Percentiles rank a stretch among this genome's conserved stretches.
These are phyloP conservation scores for Phytophthora meadii DNA, from an alignment of 352 stramenopile genomes.

Conservation along the genomic window DNA sequence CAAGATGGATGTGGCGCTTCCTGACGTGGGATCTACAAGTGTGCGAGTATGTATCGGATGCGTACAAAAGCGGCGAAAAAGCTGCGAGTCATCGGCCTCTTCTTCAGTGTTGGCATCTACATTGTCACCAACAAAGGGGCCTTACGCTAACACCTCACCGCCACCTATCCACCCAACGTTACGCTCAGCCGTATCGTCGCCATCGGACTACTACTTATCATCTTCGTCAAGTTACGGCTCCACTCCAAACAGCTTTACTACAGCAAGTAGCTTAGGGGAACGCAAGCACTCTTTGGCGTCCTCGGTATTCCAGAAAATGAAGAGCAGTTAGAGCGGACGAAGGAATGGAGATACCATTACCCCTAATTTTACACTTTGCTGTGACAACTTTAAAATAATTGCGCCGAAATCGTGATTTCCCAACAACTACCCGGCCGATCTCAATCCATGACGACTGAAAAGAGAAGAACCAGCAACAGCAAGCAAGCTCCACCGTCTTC, in stretches of 20 bases:
- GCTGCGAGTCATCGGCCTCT: slow-evolving; percentile 39
- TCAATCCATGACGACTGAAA: neutral
- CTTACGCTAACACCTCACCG: slow-evolving; percentile 22
- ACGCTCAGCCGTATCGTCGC: slow-evolving; percentile 42
- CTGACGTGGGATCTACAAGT: slow-evolving; percentile 62
- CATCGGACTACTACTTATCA: slow-evolving; percentile 59
- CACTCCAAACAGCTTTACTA: slow-evolving; percentile 33
- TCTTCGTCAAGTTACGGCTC: slow-evolving; percentile 46
- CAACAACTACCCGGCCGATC: too few relatives aligned
- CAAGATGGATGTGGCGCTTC: slow-evolving; percentile 83
- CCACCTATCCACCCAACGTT: slow-evolving; percentile 27
- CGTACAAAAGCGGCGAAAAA: slow-evolving; percentile 65
- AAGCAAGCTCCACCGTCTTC: too few relatives aligned
- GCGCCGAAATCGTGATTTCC: too few relatives aligned
- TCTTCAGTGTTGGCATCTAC: slow-evolving; percentile 31
- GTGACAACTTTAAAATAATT: too few relatives aligned
- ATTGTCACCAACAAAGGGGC: slow-evolving; percentile 33
- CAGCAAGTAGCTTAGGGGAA: slow-evolving; percentile 50
- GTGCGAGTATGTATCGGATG: slow-evolving; percentile 76
- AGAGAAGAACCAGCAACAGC: neutral
- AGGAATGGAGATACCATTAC: too few relatives aligned
- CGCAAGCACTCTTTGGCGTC: slow-evolving; percentile 61
- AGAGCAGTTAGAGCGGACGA: slow-evolving; percentile 36
- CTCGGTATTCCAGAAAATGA: slow-evolving; percentile 68
- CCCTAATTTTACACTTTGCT: slow-evolving; percentile 3